Evolutionary conservation across 257 asterid species (phyloP), one percentile per base, ranked within the genome.

Genomic region (Phtheirospermum japonicum): DNA sequence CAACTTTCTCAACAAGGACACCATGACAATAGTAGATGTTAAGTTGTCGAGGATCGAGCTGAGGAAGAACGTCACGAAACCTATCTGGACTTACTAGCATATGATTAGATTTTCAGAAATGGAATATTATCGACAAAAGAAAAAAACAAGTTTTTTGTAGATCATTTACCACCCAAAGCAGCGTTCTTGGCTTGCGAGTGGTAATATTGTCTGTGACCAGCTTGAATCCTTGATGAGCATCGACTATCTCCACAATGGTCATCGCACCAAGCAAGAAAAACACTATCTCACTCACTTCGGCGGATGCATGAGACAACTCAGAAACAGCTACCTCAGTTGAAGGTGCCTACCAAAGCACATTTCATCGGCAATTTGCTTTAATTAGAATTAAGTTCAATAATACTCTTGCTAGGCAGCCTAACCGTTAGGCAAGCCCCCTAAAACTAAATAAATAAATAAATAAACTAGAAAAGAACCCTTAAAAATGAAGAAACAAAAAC

Each of bases 201-300:
- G 96, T 92, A 68, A 92, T 92, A 76, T 79, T 89, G 74, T 92
- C 99, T 0, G 97, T 89, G 65, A 92, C 89, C 65, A 92, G 75
- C 85, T 92, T 92, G 80, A 92, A 92, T 67, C 99, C 97, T 84
- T 85, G 99, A 82, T 92, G 99, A 63, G 99, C 91, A 75, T 92
- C 99, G 55, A 89, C 82, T 64, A 92, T 92, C 88, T 92, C 99
- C 40, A 92, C 99, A 54, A 89, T 87, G 57, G 99, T 89, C 97
- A 92, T 92, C 31, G 99, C 99, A 70, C 99, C 97, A 46, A 92
- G 91, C 83, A 92, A 58, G 78, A 92, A 92, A 73, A 92, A 89
- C 56, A 92, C 97, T 51, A 92, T 89, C 77, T 92, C 99, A 74
- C 99, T 92, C 23, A 89, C 96, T 72, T 92, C 97, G 51, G 85